Evolutionary conservation across 2,329 filamentous ascomycete species (phyloP), one percentile per base, ranked within the genome.

Genomic region (Fusarium buharicum): DNA sequence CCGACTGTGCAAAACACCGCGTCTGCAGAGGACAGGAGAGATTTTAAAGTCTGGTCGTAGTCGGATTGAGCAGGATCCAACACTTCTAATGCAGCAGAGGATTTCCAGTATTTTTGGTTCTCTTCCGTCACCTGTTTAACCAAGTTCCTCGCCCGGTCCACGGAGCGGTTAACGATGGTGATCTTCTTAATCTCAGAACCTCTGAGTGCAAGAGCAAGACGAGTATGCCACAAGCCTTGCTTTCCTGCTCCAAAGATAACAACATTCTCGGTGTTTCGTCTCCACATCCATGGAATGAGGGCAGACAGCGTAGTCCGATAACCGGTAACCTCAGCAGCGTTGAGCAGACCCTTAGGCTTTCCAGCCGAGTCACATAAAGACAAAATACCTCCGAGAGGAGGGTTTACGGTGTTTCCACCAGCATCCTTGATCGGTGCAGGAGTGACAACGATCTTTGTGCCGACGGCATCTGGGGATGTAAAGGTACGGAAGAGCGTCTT

Each of bases 151-250:
- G 62, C 55, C 1, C 64, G 37, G 1, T 20, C 36, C 1, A 49
- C 27, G 0, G 72, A 70, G 0, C 72, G 64, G n/a, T 76, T 76
- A 1, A 76, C 71, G 0, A 76, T 36, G 1, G 67, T 75, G 9
- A 77, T 59, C 3, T 20, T 51, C 1, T 51, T 50, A 4, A 77
- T 66, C 13, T 72, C 68, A 1, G 46, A 33, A 0, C 71, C 71
- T 4, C 72, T 58, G 0, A 90, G 78, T 3, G 88, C 77, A 3
- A 91, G 74, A 0, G 88, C 86, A 6, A 91, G 81, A 1, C 87
- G 82, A 9, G 89, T 83, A 68, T 91, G 89, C 89, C 89, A 92
- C 69, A 89, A 85, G 1, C 89, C 89, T 74, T 91, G 88, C 62
- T 84, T 86, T 27, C 89, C 89, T 0, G 87, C 88, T 1, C 89